These are phyloP conservation scores for Dactylellina drechsleri DNA, from an alignment of 2,329 filamentous ascomycete species.

Conservation along the genomic window DNA sequence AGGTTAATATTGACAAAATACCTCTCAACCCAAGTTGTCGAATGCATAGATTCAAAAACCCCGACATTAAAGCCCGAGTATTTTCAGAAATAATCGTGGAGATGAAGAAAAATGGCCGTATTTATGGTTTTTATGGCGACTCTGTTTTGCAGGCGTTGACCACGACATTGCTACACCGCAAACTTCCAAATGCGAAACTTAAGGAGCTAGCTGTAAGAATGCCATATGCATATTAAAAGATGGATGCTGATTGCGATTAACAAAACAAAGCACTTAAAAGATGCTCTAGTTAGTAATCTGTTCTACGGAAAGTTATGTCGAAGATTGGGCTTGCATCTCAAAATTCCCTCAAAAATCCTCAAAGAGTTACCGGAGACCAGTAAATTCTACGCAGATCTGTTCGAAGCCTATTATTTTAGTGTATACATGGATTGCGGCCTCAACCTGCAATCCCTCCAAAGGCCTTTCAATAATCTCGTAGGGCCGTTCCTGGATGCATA, in stretches of 20 bases:
- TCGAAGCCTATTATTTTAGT: conserved; percentile 8
- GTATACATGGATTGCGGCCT: not conserved
- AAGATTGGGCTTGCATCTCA: conserved; percentile 7
- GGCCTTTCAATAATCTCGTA: conserved; percentile 1
- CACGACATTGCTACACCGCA: conserved; percentile 1
- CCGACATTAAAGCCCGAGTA: conserved; percentile 4
- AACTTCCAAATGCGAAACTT: not conserved
- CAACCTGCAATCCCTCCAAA: not conserved
- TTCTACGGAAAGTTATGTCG: conserved; percentile 7
- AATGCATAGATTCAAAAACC: conserved; percentile 6
- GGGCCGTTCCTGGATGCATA: not conserved
- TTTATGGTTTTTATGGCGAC: conserved; percentile 5
- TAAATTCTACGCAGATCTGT: conserved; percentile 9
- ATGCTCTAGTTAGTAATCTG: conserved; percentile 6
- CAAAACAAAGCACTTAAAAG: not conserved
- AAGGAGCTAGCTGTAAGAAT: not conserved
- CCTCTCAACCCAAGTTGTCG: not conserved
- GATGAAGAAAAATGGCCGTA: not conserved
- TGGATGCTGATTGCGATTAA: not conserved
- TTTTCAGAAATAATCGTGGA: not conserved
- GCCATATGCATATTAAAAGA: not conserved
- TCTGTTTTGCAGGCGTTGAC: conserved; percentile 9
- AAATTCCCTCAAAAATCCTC: not conserved
- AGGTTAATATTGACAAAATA: conserved; percentile 4
- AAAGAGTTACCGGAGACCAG: not conserved